Evolutionary conservation across 2,329 filamentous ascomycete genomes (phyloP), one percentile per base, ranked within the genome.

Genomic region (Purpureocillium lavendulum): DNA sequence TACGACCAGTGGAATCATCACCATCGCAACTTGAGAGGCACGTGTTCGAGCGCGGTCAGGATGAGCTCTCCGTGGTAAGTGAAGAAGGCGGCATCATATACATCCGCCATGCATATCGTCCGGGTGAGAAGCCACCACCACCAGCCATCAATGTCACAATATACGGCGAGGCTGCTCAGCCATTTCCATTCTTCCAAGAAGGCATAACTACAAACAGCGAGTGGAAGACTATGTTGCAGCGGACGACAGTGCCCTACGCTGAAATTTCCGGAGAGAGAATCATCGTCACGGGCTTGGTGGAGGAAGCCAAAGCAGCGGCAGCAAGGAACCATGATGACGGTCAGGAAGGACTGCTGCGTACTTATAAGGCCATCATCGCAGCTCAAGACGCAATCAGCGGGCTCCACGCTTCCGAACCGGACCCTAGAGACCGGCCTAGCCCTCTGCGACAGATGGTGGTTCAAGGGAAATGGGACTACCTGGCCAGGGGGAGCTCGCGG

Each of bases 381-480:
- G 38, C 38, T 2, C 35, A 43, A n/a, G 41, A 43, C 16, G n/a
- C 5, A 9, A 37, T 43, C 31, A 40, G 37, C 34, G 41, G 30
- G 13, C 34, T 43, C 14, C 5, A 15, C 26, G 12, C 18, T 13
- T n/a, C 13, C 15, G 35, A 15, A 3, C 1, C 3, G 10, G 28
- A 39, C 21, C n/a, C 33, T 2, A 2, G n/a, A 15, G 40, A 42
- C 14, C 17, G 34, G 13, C 38, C 41, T 7, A 33, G 36, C 13
- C 30, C 30, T 13, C 24, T 43, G 16, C 41, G 41, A 13, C 37
- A 33, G 30, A 37, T 43, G 30, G 37, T 43, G 5, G 41, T 43
- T n/a, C 11, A 43, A 15, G 13, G n/a, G 13, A 38, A 16, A 10
- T 26, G 21, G 8, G 14, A 13, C 4, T 26, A 15, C 10, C 2